phyloP scores from a whole-genome alignment of 176 grass and related monocot species.

The Leersia perrieri region DNA sequence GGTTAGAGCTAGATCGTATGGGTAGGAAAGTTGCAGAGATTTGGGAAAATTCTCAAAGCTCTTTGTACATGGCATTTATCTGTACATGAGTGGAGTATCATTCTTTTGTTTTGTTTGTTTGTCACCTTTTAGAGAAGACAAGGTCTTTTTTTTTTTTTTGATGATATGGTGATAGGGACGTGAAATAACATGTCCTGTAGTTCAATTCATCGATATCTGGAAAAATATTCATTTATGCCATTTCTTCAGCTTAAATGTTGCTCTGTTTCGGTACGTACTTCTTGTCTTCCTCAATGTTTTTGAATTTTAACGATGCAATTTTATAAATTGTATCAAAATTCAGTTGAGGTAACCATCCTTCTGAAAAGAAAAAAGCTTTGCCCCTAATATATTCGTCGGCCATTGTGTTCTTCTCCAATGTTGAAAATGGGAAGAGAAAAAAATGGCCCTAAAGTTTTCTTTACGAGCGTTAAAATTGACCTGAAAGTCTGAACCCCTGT shows the following conservation, averaged over 20 bases:
- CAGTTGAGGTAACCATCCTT: background rate
- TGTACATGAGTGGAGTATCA: background rate
- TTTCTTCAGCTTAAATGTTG: background rate
- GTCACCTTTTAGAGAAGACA: background rate
- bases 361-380: background rate
- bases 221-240: background rate
- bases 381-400: background rate
- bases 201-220: background rate
- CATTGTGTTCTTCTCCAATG: background rate
- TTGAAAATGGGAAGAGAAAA: background rate
- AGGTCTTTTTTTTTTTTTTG: background rate
- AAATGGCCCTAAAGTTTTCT: background rate
- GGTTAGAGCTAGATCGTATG: background rate
- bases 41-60: background rate
- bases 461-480: background rate
- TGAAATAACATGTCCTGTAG: background rate
- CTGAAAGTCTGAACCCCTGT: background rate
- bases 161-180: background rate
- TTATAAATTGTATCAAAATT: background rate
- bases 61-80: background rate
- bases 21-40: background rate
- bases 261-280: background rate
- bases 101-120: slow-evolving; percentile 23
- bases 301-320: background rate
- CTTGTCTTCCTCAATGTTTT: background rate